Evolutionary conservation across 2,329 filamentous ascomycete species (phyloP).

Genomic region (Cladobotryum protrusum): DNA sequence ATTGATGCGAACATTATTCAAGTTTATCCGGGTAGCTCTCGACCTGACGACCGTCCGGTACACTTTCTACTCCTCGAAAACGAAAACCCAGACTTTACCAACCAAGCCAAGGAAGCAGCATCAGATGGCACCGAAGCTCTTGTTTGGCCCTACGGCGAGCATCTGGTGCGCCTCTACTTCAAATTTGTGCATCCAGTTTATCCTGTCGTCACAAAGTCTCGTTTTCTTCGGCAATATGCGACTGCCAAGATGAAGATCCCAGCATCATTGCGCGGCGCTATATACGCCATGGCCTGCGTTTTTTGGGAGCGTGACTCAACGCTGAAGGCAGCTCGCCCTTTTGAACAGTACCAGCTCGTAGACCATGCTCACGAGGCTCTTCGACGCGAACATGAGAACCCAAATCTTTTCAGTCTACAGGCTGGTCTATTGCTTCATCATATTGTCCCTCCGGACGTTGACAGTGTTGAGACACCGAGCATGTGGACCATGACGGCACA

Average conservation of each 20-base stretch:
- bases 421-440: constrained; percentile 41
- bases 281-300: constrained; percentile 38
- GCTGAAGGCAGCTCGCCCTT: constrained; percentile 25
- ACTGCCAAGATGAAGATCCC: constrained; percentile 34
- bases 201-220: constrained; percentile 38
- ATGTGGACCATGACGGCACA: constrained; percentile 40
- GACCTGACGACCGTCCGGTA: constrained; percentile 32
- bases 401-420: constrained; percentile 41
- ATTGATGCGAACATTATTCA: constrained; percentile 40
- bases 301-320: constrained; percentile 34
- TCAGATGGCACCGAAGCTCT: constrained; percentile 38
- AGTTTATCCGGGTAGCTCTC: constrained; percentile 30
- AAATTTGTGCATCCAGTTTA: constrained; percentile 39
- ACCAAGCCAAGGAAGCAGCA: constrained; percentile 29
- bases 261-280: constrained; percentile 37
- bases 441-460: constrained; percentile 38
- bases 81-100: constrained; percentile 38
- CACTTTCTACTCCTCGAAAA: constrained; percentile 41
- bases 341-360: constrained; percentile 35
- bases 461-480: constrained; percentile 40
- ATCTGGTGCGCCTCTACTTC: constrained; percentile 40
- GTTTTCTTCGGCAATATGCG: constrained; percentile 35
- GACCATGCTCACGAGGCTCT: constrained; percentile 37
- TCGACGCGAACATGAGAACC: constrained; percentile 40
- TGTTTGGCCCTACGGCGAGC: constrained; percentile 34